Evolutionary conservation across 2,329 filamentous ascomycete species (phyloP).

Genomic region (Clonostachys sp.): DNA sequence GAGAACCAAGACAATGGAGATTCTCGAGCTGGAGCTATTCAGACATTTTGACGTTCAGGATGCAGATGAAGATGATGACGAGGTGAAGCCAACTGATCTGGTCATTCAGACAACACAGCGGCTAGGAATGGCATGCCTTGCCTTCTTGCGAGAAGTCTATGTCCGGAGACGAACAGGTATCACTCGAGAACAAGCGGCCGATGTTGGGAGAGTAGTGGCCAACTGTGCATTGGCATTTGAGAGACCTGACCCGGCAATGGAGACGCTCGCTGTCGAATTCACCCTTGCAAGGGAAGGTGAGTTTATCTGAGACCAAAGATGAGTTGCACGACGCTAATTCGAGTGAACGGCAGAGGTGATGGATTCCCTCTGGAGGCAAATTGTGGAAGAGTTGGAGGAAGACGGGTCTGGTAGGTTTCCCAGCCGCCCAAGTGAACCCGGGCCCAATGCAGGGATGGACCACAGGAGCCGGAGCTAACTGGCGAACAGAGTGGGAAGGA

Average conservation of each 20-base stretch:
- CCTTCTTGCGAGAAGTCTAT: constrained; percentile 40
- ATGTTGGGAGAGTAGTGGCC: constrained; percentile 35
- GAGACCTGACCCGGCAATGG: constrained; percentile 7
- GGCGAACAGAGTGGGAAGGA: constrained; percentile 46
- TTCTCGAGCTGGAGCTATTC: constrained; percentile 40
- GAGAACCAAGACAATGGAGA: constrained; percentile 31
- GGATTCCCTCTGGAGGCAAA: constrained; percentile 45
- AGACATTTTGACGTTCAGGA: constrained; percentile 5
- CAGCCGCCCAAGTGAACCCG: neutral
- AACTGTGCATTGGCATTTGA: constrained; percentile 19
- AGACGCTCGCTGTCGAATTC: neutral
- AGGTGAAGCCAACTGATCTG: constrained; percentile 11
- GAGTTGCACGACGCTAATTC: constrained; percentile 1
- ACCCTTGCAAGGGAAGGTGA: neutral
- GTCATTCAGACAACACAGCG: constrained; percentile 19
- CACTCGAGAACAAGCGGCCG: constrained; percentile 31
- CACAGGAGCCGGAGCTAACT: constrained; percentile 7
- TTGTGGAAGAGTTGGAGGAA: constrained; percentile 53
- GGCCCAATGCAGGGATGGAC: neutral
- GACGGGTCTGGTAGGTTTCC: constrained; percentile 53
- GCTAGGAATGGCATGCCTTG: constrained; percentile 39
- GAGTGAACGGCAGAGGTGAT: constrained; percentile 25
- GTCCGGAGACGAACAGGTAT: constrained; percentile 34
- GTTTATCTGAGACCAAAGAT: neutral
- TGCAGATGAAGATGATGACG: constrained; percentile 19